Evolutionary conservation across 495 filamentous ascomycete genomes (phyloP), one percentile per base, ranked within the genome.

Genomic region (Aspergillus taichungensis): DNA sequence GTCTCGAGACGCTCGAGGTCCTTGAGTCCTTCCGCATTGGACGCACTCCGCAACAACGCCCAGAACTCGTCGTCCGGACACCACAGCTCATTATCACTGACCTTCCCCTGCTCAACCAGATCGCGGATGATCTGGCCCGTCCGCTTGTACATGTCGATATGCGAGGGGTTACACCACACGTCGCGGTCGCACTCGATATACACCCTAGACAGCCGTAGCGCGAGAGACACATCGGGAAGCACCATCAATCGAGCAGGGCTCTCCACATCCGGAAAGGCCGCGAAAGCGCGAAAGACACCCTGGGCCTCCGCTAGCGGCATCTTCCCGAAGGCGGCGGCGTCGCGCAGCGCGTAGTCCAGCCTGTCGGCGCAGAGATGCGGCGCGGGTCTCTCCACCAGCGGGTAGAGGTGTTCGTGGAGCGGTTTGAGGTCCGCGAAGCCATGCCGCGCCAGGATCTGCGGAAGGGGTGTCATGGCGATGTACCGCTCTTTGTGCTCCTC

Each of bases 351-450:
- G 37, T 71, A 71, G 51, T 71, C 68, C 7, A 71, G 53, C 7
- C 68, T 57, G 44, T 71, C 68, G 13, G 68, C 66, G 44, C 68
- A 71, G 0, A 71, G 60, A 12, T 64, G 66, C 6, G 68, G 68
- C 14, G 68, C 48, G 11, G 55, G 56, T 59, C 51, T 59, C 45
- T 71, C 68, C 12, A 71, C 68, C 8, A 71, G 35, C 7, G 64
- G 66, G 38, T 60, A 71, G 7, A 64, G 51, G 34, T 66, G 63
- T 40, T 71, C 68, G 6, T 69, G 47, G n/a, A 71, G 48, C 1
- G 52, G 49, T 28, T 58, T 65, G 9, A 50, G 45, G 11, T 42
- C 33, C 18, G 18, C 18, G 30, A 66, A 47, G 1, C 60, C 60
- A 47, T 71, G 57, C 30, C 45, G 51, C 13, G 54, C 38, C 24